These are phyloP conservation scores for Cryphonectria radicalis DNA, from an alignment of 2,329 filamentous ascomycete species.

Conservation along the genomic window DNA sequence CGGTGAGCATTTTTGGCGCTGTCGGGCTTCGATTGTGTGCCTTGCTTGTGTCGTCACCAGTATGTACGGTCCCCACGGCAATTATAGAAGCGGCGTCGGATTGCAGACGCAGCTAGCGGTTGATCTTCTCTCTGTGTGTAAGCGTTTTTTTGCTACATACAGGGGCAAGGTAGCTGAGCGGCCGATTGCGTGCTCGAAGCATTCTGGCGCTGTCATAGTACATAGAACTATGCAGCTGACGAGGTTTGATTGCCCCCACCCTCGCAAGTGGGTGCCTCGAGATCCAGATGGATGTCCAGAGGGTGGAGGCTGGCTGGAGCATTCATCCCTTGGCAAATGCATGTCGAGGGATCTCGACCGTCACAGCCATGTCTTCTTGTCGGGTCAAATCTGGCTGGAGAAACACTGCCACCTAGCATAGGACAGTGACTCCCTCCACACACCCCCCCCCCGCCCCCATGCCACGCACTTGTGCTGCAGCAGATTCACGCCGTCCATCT, in stretches of 20 bases:
- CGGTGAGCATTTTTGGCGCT: slow-evolving; percentile 27
- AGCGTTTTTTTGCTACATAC: slow-evolving; percentile 12
- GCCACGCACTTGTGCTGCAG: neutral
- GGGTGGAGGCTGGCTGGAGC: neutral
- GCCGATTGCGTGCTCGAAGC: slow-evolving; percentile 16
- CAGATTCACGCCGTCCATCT: neutral
- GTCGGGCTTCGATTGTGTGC: slow-evolving; percentile 17
- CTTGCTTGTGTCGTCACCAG: slow-evolving; percentile 3
- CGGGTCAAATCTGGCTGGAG: neutral
- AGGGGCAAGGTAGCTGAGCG: slow-evolving; percentile 9
- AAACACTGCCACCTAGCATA: neutral
- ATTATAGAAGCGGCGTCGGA: slow-evolving; percentile 16
- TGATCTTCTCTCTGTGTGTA: slow-evolving; percentile 10
- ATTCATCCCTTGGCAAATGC: neutral
- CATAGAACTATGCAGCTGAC: slow-evolving; percentile 7
- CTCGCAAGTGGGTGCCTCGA: neutral
- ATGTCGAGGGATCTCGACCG: neutral
- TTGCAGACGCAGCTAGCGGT: neutral
- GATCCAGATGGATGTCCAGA: neutral
- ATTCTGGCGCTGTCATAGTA: slow-evolving; percentile 10
- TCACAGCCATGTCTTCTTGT: neutral
- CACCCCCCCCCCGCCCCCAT: too few relatives aligned
- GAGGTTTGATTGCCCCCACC: slow-evolving; percentile 23
- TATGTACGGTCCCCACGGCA: slow-evolving; percentile 2
- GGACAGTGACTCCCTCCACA: neutral